Evolutionary conservation across 768 basidiomycete genomes (phyloP).

Genomic region (Podaxis sp.): DNA sequence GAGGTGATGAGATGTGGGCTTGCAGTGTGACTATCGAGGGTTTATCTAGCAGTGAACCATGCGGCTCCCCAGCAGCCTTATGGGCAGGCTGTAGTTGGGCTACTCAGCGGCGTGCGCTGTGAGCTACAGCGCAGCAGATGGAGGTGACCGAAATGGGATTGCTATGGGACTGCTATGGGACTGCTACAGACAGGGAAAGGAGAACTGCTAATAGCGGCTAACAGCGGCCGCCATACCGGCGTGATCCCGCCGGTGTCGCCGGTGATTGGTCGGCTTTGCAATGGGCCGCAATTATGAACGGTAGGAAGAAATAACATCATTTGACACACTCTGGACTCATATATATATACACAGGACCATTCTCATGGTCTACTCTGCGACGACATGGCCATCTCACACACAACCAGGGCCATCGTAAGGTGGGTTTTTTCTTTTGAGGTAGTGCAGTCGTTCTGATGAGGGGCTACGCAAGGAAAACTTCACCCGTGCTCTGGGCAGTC

Average conservation of each 20-base stretch:
- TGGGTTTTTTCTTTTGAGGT: neutral
- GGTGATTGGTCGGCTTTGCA: too few species aligned
- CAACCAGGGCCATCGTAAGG: slow-evolving; percentile 13
- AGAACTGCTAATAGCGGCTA: neutral
- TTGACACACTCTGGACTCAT: neutral
- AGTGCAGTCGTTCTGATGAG: neutral
- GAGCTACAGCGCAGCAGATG: neutral
- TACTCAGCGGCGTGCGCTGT: neutral
- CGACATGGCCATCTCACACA: neutral
- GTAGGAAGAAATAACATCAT: too few species aligned
- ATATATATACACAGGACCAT: neutral
- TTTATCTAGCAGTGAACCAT: neutral
- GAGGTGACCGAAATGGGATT: neutral
- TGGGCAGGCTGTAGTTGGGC: neutral
- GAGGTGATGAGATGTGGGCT: neutral
- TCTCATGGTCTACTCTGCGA: neutral
- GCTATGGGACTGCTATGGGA: neutral
- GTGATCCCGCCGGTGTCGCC: too few species aligned
- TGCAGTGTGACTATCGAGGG: neutral
- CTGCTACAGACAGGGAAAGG: neutral
- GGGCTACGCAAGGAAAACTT: slow-evolving; percentile 31
- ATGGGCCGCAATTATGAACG: too few species aligned
- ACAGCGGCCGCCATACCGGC: too few species aligned
- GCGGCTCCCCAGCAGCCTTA: neutral
- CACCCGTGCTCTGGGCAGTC: slow-evolving; percentile 43